phyloP scores from a whole-genome alignment of 768 basidiomycete genomes.

The Filobasidium wieringae region DNA sequence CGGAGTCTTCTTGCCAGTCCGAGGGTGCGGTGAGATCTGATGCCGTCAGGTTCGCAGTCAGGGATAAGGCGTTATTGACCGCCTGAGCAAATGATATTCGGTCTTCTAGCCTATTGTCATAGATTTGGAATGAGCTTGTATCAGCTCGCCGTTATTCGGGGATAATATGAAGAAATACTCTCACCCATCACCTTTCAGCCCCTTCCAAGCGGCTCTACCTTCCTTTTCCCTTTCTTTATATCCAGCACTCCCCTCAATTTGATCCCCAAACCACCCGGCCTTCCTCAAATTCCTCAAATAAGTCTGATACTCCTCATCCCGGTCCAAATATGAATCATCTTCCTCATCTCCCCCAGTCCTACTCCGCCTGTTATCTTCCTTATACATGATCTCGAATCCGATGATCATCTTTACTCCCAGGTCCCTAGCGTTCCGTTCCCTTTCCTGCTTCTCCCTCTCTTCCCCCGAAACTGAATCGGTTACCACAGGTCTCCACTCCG shows the following conservation, averaged over 20 bases:
- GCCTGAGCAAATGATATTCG: constrained; percentile 65
- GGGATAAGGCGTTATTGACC: constrained; percentile 55
- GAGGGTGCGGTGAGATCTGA: constrained; percentile 18
- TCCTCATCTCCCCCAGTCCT: not conserved
- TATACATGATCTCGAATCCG: constrained; percentile 93
- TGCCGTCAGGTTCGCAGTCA: constrained; percentile 26
- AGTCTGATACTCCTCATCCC: constrained; percentile 35
- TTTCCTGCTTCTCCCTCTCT: constrained; percentile 47
- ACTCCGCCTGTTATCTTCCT: constrained; percentile 50
- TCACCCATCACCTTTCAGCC: constrained; percentile 56
- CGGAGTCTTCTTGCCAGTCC: constrained; percentile 51
- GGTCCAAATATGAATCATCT: not conserved
- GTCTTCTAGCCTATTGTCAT: constrained; percentile 40
- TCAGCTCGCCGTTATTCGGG: not conserved
- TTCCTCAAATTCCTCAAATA: constrained; percentile 58
- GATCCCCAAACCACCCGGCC: constrained; percentile 64
- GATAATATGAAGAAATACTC: no score
- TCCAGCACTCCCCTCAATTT: constrained; percentile 60
- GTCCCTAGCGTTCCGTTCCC: constrained; percentile 67
- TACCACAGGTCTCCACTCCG: constrained; percentile 27
- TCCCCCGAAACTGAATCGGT: constrained; percentile 5
- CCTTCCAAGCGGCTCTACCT: constrained; percentile 57
- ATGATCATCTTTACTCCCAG: constrained; percentile 93
- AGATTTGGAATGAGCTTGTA: not conserved
- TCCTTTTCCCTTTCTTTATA: constrained; percentile 65